Conservation (phyloP, 257 asterid species). For the Ballota nigra region DNA sequence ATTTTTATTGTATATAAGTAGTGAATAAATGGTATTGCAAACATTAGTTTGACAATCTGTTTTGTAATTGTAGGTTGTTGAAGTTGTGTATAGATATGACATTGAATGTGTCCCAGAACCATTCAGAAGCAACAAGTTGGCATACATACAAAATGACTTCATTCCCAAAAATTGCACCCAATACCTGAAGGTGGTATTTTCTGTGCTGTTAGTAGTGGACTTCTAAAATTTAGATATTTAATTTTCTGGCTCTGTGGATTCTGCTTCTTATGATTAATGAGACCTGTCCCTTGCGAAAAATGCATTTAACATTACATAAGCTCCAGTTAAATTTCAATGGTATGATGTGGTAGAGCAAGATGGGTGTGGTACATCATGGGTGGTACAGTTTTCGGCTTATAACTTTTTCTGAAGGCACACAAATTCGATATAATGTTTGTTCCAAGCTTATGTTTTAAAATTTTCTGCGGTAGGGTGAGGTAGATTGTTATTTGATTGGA, state of each 20-base stretch:
- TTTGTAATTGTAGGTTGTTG: slow-evolving; percentile 50
- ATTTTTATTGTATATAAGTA: neutral
- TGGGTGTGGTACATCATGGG: neutral
- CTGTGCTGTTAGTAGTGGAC: neutral
- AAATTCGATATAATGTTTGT: neutral
- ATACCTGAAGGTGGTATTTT: slow-evolving; percentile 44
- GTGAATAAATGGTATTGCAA: slow-evolving; percentile 11
- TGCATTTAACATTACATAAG: neutral
- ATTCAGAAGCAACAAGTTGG: slow-evolving; percentile 51
- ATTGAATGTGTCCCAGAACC: slow-evolving; percentile 59
- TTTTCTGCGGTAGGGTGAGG: neutral
- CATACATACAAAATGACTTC: slow-evolving; percentile 52
- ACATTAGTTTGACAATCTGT: slow-evolving; percentile 9
- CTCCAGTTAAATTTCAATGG: neutral
- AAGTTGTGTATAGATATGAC: slow-evolving; percentile 68
- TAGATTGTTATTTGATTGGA: slow-evolving; percentile 2
- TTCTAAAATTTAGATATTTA: neutral
- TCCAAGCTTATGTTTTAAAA: slow-evolving; percentile 10
- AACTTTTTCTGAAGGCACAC: neutral
- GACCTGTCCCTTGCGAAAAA: neutral
- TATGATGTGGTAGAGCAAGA: neutral
- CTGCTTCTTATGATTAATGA: slow-evolving; percentile 8
- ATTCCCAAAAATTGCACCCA: slow-evolving; percentile 65
- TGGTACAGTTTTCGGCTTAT: neutral
- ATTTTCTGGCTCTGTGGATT: neutral